A percentile compares a stretch with the other conserved stretches of the same genome.
Evolutionary conservation across 257 asterid species (phyloP).

Genomic region (Ajuga chamaepitys): DNA sequence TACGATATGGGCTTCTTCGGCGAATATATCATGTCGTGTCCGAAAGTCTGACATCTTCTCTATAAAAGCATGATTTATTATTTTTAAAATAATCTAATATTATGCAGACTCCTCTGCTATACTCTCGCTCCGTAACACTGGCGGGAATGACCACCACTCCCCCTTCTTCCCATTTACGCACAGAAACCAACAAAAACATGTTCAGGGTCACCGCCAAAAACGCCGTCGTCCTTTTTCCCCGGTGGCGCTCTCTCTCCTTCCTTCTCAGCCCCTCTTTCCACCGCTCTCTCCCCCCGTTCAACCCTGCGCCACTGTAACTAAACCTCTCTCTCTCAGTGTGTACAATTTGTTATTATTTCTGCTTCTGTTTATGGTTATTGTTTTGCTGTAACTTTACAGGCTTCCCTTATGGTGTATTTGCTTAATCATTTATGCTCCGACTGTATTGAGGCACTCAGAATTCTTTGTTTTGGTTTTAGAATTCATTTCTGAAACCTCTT

Average conservation of each 20-base stretch:
- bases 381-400: not conserved
- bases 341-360: not conserved
- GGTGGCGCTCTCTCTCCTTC: conserved; percentile 57
- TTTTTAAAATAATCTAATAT: too few species aligned
- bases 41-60: not conserved
- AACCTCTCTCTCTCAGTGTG: not conserved
- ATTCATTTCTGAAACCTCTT: not conserved
- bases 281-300: conserved; percentile 28
- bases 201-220: conserved; percentile 50
- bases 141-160: conserved; percentile 15
- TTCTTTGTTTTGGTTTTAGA: not conserved
- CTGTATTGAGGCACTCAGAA: not conserved
- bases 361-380: not conserved
- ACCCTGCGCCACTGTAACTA: conserved; percentile 24
- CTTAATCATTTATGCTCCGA: not conserved
- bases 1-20: not conserved
- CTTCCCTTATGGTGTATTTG: not conserved
- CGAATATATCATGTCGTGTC: not conserved
- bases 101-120: conserved; percentile 7
- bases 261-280: conserved; percentile 34
- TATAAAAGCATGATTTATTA: not conserved
- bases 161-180: not conserved
- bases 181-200: conserved; percentile 23
- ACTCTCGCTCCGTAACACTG: not conserved
- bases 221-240: conserved; percentile 53